phyloP scores from a whole-genome alignment of 768 basidiomycete species.

The Amanita muscaria region DNA sequence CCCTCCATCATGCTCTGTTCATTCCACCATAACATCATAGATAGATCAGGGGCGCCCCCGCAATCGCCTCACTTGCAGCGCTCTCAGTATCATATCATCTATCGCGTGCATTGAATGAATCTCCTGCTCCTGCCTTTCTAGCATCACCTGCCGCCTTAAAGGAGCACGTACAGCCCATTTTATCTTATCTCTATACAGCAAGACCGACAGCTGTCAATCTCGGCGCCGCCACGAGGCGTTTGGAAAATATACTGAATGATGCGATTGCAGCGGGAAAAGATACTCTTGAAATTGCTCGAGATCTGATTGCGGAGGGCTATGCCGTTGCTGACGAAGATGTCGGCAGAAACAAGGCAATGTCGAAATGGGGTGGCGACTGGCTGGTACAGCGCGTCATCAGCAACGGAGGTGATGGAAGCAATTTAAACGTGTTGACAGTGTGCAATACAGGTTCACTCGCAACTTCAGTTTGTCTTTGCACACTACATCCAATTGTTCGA shows the following conservation, averaged over 20 bases:
- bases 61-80: slow-evolving; percentile 87
- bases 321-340: slow-evolving; percentile 83
- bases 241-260: slow-evolving; percentile 41
- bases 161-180: slow-evolving; percentile 44
- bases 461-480: slow-evolving; percentile 58
- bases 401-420: slow-evolving; percentile 27
- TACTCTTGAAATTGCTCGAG: slow-evolving; percentile 40
- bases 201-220: slow-evolving; percentile 98
- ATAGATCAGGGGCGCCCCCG: slow-evolving; percentile 81
- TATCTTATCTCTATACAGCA: slow-evolving; percentile 73
- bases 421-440: slow-evolving; percentile 80
- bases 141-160: slow-evolving; percentile 42
- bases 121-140: slow-evolving; percentile 46
- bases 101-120: slow-evolving; percentile 37
- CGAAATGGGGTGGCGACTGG: slow-evolving; percentile 82
- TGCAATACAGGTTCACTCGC: slow-evolving; percentile 98
- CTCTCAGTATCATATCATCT: slow-evolving; percentile 67
- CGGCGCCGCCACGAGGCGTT: slow-evolving; percentile 71
- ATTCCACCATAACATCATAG: slow-evolving; percentile 1
- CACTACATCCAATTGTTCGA: background rate
- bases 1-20: slow-evolving; percentile 5
- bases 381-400: slow-evolving; percentile 43
- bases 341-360: slow-evolving; percentile 79
- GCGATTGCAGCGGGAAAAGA: slow-evolving; percentile 34
- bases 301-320: slow-evolving; percentile 62